phyloP scores from a whole-genome alignment of 2,329 filamentous ascomycete genomes.

The Beauveria sp. region DNA sequence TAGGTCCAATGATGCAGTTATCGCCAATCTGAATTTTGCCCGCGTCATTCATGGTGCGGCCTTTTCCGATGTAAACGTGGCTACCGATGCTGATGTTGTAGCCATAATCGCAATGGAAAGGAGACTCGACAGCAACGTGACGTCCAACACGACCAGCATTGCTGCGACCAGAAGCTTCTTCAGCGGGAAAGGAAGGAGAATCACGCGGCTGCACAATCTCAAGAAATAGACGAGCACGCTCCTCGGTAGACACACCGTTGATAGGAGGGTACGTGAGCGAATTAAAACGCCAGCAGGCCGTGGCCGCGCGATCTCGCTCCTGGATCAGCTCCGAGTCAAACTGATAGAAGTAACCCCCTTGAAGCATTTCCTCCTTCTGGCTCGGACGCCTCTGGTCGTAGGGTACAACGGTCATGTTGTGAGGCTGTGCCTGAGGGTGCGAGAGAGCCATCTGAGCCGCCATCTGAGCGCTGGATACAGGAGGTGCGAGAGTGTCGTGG shows the following conservation, averaged over 20 bases:
- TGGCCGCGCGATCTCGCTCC: conserved; percentile 78
- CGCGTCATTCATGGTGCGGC: conserved; percentile 83
- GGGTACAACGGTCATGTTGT: conserved; percentile 16
- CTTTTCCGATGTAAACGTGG: conserved; percentile 73
- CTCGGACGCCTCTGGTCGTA: conserved; percentile 41
- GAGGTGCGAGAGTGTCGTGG: conserved; percentile 39
- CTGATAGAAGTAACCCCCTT: conserved; percentile 69
- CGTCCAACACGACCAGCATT: conserved; percentile 61
- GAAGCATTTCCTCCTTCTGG: conserved; percentile 88
- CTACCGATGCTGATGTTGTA: conserved; percentile 89
- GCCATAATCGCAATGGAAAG: conserved; percentile 90
- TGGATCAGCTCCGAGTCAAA: conserved; percentile 70
- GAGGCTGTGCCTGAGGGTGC: conserved; percentile 31
- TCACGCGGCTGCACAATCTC: conserved; percentile 62
- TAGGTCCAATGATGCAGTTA: conserved; percentile 68
- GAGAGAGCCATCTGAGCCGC: conserved; percentile 54
- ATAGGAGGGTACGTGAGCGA: conserved; percentile 65
- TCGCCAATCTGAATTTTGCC: conserved; percentile 75
- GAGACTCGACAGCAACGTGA: conserved; percentile 72
- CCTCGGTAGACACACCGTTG: conserved; percentile 59
- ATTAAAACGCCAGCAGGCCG: conserved; percentile 80
- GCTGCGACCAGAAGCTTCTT: conserved; percentile 42
- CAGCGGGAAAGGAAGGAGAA: conserved; percentile 47
- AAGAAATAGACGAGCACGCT: conserved; percentile 62
- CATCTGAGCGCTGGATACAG: conserved; percentile 40